These are phyloP conservation scores for Dictyostelium intermedium DNA, from an alignment of 78 protist species.

Conservation along the genomic window DNA sequence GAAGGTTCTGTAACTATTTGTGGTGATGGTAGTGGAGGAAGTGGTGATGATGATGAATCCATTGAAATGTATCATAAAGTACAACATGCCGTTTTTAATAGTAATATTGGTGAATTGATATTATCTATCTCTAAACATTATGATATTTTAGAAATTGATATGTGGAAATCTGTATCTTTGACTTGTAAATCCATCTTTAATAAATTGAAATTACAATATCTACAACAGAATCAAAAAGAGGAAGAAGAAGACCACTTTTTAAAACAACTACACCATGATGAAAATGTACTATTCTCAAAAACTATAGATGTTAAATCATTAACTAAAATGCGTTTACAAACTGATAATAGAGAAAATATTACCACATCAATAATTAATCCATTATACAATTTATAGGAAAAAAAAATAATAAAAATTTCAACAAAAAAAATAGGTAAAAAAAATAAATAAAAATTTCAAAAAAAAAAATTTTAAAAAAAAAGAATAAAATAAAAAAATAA, in stretches of 20 bases:
- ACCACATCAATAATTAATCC: background rate
- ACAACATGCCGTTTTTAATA: background rate
- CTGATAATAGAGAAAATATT: background rate
- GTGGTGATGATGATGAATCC: background rate
- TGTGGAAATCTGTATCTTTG: background rate
- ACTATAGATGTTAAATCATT: background rate
- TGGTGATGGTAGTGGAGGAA: background rate
- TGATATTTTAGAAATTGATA: background rate
- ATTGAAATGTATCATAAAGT: background rate
- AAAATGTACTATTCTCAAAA: background rate
- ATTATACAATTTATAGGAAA: background rate
- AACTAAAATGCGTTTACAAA: constrained; percentile 5
- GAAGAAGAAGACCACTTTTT: background rate
- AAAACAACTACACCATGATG: background rate
- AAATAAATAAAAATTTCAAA: too few species aligned
- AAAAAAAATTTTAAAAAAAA: too few species aligned
- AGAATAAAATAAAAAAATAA: too few species aligned
- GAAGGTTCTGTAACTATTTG: background rate
- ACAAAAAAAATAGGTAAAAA: too few species aligned
- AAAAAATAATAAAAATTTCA: too few species aligned
- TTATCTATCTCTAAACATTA: background rate
- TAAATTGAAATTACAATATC: background rate
- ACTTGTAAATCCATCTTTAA: background rate
- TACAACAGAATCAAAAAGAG: background rate
- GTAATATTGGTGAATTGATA: background rate